Conservation (phyloP, 495 filamentous ascomycete species). For the Darksidea phi region DNA sequence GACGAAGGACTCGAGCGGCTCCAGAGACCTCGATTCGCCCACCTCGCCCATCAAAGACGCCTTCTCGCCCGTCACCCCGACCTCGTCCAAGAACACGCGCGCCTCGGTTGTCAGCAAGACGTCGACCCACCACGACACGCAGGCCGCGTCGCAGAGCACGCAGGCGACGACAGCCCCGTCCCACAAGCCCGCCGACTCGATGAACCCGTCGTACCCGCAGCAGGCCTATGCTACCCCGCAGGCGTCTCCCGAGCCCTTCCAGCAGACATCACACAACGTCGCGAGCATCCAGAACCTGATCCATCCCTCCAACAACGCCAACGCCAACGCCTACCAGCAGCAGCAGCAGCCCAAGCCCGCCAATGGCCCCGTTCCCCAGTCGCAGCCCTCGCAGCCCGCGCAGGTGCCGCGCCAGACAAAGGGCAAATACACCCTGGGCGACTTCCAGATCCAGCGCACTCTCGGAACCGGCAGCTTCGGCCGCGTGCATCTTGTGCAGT, state of each 20-base stretch:
- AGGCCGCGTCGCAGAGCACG: slow-evolving; percentile 20
- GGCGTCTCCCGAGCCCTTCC: slow-evolving; percentile 45
- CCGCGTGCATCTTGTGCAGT: slow-evolving; percentile 92
- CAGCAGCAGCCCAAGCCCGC: slow-evolving; percentile 31
- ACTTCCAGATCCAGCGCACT: slow-evolving; percentile 85
- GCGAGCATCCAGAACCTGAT: slow-evolving; percentile 71
- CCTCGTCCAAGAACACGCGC: slow-evolving; percentile 68
- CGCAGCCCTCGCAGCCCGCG: slow-evolving; percentile 14
- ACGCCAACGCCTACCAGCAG: slow-evolving; percentile 37
- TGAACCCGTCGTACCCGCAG: slow-evolving; percentile 43
- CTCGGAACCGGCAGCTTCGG: slow-evolving; percentile 97
- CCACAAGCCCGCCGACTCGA: slow-evolving; percentile 32
- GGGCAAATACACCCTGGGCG: slow-evolving; percentile 92
- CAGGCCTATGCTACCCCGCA: slow-evolving; percentile 41
- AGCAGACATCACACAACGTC: slow-evolving; percentile 57
- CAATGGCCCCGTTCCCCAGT: slow-evolving; percentile 28
- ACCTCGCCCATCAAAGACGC: slow-evolving; percentile 38
- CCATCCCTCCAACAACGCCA: slow-evolving; percentile 51
- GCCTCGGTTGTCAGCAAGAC: slow-evolving; percentile 27
- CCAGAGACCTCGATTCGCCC: slow-evolving; percentile 42
- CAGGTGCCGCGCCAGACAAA: slow-evolving; percentile 67
- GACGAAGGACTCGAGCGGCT: slow-evolving; percentile 69
- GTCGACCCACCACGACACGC: slow-evolving; percentile 17
- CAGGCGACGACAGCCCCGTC: slow-evolving; percentile 28
- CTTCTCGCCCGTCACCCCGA: slow-evolving; percentile 35